phyloP scores from a whole-genome alignment of 352 stramenopile species.

The Phytopythium sindhum region DNA sequence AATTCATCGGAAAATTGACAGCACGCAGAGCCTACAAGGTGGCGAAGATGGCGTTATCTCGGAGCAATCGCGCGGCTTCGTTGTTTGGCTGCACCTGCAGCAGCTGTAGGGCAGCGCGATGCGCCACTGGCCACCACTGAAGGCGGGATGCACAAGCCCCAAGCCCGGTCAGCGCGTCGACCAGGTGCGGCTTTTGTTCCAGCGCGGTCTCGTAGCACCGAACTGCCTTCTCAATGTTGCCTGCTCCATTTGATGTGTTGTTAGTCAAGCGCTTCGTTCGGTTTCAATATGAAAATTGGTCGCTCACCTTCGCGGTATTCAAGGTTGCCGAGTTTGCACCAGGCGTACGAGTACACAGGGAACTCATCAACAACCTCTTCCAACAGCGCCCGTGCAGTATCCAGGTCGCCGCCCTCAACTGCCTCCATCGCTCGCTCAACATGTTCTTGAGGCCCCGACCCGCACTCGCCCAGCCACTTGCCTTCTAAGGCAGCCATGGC shows the following conservation, averaged over 20 bases:
- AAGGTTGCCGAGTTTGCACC: slow-evolving; percentile 71
- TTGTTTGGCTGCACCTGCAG: slow-evolving; percentile 63
- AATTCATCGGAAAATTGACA: neutral
- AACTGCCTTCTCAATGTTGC: slow-evolving; percentile 46
- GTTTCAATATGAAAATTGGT: neutral
- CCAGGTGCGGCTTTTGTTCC: slow-evolving; percentile 61
- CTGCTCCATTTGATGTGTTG: slow-evolving; percentile 16
- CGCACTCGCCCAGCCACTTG: slow-evolving; percentile 64
- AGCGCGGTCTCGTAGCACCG: slow-evolving; percentile 59
- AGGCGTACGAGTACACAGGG: slow-evolving; percentile 61
- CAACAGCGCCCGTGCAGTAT: slow-evolving; percentile 40
- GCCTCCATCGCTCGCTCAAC: slow-evolving; percentile 29
- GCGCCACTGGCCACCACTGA: slow-evolving; percentile 54
- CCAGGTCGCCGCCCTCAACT: slow-evolving; percentile 30
- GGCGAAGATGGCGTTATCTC: slow-evolving; percentile 61
- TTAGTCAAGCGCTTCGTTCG: slow-evolving; percentile 3
- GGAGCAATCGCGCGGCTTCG: slow-evolving; percentile 52
- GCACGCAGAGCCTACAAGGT: slow-evolving; percentile 26
- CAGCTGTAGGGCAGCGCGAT: slow-evolving; percentile 51
- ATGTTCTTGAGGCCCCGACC: slow-evolving; percentile 32
- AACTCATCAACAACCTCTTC: slow-evolving; percentile 41
- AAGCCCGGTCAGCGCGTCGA: slow-evolving; percentile 70
- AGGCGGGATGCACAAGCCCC: slow-evolving; percentile 72
- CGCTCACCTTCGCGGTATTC: slow-evolving; percentile 53
- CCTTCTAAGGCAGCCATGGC: slow-evolving; percentile 66